Evolutionary conservation across 2,329 filamentous ascomycete species (phyloP).

Genomic region (Diaporthe nobilis): DNA sequence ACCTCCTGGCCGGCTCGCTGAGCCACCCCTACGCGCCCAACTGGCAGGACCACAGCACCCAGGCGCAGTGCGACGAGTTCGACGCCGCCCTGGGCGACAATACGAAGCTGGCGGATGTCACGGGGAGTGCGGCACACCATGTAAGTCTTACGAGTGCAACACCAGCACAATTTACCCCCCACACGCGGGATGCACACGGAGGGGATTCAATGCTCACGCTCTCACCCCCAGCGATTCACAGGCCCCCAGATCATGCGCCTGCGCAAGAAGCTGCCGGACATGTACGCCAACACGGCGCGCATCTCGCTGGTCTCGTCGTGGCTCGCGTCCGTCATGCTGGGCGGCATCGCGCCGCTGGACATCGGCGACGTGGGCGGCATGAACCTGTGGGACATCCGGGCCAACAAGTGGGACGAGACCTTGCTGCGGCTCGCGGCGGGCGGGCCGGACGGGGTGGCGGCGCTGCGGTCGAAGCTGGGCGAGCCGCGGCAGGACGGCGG

Average conservation of each 20-base stretch:
- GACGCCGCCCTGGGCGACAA: constrained; percentile 78
- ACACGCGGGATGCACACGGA: background rate
- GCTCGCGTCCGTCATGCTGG: constrained; percentile 90
- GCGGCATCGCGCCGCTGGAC: constrained; percentile 88
- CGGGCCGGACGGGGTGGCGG: constrained; percentile 66
- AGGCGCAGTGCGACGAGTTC: constrained; percentile 91
- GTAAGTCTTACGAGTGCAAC: constrained; percentile 63
- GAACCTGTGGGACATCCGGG: constrained; percentile 93
- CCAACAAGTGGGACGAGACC: constrained; percentile 79
- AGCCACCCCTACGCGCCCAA: constrained; percentile 92
- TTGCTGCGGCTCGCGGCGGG: constrained; percentile 84
- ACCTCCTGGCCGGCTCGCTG: constrained; percentile 81
- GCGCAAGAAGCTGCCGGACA: constrained; percentile 81
- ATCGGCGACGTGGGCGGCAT: constrained; percentile 96
- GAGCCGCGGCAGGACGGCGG: constrained; percentile 85
- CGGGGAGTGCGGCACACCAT: constrained; percentile 95
- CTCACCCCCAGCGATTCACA: constrained; percentile 81
- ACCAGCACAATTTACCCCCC: background rate
- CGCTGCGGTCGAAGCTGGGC: constrained; percentile 83
- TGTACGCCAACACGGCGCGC: constrained; percentile 83
- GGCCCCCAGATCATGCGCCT: constrained; percentile 97
- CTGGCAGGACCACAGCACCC: constrained; percentile 98
- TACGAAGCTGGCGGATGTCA: constrained; percentile 80
- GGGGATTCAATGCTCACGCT: background rate
- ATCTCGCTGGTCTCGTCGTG: constrained; percentile 98